Evolutionary conservation across 192 early-diverging fungal genomes (phyloP).

Genomic region (Spizellomyces sp.): DNA sequence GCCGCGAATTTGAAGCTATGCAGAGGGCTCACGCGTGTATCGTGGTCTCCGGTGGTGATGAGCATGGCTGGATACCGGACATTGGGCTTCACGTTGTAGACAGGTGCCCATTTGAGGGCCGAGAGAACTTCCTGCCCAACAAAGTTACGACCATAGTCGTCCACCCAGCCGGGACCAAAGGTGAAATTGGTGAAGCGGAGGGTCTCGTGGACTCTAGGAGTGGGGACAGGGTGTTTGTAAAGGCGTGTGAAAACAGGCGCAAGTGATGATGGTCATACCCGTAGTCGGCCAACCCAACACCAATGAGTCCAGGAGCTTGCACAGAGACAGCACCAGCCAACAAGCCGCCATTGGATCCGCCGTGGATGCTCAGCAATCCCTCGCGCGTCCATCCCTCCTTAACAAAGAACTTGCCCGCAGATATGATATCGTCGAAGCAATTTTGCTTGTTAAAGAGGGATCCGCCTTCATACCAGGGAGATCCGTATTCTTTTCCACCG

Average conservation of each 20-base stretch:
- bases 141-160: conserved; percentile 65
- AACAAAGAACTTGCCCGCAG: conserved; percentile 62
- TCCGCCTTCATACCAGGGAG: conserved; percentile 51
- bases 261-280: conserved; percentile 14
- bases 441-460: conserved; percentile 67
- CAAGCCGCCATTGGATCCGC: conserved; percentile 71
- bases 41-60: conserved; percentile 67
- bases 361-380: conserved; percentile 56
- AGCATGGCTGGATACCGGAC: conserved; percentile 60
- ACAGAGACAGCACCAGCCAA: conserved; percentile 66
- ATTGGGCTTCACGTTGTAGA: conserved; percentile 61
- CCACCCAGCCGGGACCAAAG: conserved; percentile 67
- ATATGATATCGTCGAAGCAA: conserved; percentile 72
- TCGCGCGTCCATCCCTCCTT: conserved; percentile 54
- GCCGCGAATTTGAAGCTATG: conserved; percentile 67
- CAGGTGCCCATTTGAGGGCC: conserved; percentile 48
- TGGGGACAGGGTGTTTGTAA: no score
- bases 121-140: conserved; percentile 59
- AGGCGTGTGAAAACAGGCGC: background rate
- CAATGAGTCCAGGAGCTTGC: conserved; percentile 71
- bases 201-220: conserved; percentile 61
- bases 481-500: conserved; percentile 65
- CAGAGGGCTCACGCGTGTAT: conserved; percentile 38
- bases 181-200: conserved; percentile 76
- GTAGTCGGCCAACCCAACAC: conserved; percentile 62